Percentiles rank a stretch among this genome's conserved stretches.
Evolutionary conservation across 306 rosid species (phyloP).

Genomic region (Ziziphus jujuba): DNA sequence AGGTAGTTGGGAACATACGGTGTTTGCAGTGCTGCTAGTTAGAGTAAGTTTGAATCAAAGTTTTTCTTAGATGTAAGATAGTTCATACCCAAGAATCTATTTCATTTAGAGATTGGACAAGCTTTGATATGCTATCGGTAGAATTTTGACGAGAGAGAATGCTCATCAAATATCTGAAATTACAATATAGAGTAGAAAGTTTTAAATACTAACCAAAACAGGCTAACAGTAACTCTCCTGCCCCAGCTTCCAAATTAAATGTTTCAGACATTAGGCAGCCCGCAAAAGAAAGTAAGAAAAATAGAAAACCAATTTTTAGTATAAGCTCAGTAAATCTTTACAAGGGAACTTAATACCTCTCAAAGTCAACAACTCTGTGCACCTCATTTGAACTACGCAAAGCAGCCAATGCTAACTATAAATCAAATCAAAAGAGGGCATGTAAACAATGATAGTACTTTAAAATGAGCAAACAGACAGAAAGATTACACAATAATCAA

Average conservation of each 20-base stretch:
- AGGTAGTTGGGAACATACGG: background rate
- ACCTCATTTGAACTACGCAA: slow-evolving; percentile 64
- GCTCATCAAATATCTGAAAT: slow-evolving; percentile 58
- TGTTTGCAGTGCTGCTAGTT: background rate
- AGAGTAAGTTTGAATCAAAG: background rate
- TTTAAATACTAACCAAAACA: slow-evolving; percentile 6
- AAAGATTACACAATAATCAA: background rate
- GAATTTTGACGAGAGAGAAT: slow-evolving; percentile 57
- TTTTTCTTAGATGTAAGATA: background rate
- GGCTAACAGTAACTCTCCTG: background rate
- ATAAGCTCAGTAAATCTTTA: slow-evolving; percentile 9
- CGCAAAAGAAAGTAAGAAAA: background rate
- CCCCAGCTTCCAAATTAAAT: background rate
- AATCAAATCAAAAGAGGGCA: slow-evolving; percentile 24
- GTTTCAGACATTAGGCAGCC: background rate
- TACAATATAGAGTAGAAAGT: slow-evolving; percentile 21
- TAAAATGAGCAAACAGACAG: background rate
- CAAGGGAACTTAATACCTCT: slow-evolving; percentile 45
- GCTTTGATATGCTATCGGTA: slow-evolving; percentile 57
- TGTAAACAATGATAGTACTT: background rate
- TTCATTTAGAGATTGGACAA: slow-evolving; percentile 51
- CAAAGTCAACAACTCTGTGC: slow-evolving; percentile 62
- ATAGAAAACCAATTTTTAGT: background rate
- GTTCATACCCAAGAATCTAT: slow-evolving; percentile 73
- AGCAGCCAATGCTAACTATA: slow-evolving; percentile 87